Base-by-base conservation (phyloP, 1,139 yeast genomes). In the Saccharomyces pastorianus region DNA sequence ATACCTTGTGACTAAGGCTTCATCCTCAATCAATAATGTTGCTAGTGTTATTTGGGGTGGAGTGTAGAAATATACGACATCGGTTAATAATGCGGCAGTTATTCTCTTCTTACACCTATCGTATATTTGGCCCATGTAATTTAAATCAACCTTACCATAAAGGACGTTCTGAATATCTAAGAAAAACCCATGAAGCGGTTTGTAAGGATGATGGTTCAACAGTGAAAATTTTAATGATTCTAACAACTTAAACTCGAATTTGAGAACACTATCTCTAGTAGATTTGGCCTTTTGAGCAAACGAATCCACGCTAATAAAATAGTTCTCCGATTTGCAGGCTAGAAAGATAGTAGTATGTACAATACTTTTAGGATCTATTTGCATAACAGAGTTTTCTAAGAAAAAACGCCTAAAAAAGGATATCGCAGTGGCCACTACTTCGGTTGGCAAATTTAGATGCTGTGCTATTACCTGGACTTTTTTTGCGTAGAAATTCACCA, bases 1-100 rank as follows among this genome's bases (percentile, higher is more conserved):
- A 69, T 93, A 93, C 59, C 80, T 75, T 55, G 79, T 81, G 1
- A 87, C 80, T 29, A 87, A 70, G n/a, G 78, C 79, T 59, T 77
- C 81, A 68, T 90, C 87, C 25, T 78, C 80, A 51, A 78, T 77
- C 69, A 84, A 81, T 69, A 91, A 76, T 6, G 95, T 89, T 0
- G 97, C 95, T 54, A 93, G 73, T 0, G 98, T 96, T 42, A 93
- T 87, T 64, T 93, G 99, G 0, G 99, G 96, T 1, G 99, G 99
- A 0, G 98, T 84, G 69, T 75, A 93, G 34, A 83, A 73, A 63
- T 89, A 91, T 14, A 79, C 74, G 3, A 81, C 91, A 66, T 91
- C 96, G 31, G 95, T 83, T 48, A 87, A 73, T 50, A 90, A 69
- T 0, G 87, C 79, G 20, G 83, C 85, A 49, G 83, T 80, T 6